A percentile compares a stretch with the other conserved stretches of the same genome.
These are phyloP conservation scores for Verticillium albo-atrum DNA, from an alignment of 2,329 filamentous ascomycete genomes.

Conservation along the genomic window DNA sequence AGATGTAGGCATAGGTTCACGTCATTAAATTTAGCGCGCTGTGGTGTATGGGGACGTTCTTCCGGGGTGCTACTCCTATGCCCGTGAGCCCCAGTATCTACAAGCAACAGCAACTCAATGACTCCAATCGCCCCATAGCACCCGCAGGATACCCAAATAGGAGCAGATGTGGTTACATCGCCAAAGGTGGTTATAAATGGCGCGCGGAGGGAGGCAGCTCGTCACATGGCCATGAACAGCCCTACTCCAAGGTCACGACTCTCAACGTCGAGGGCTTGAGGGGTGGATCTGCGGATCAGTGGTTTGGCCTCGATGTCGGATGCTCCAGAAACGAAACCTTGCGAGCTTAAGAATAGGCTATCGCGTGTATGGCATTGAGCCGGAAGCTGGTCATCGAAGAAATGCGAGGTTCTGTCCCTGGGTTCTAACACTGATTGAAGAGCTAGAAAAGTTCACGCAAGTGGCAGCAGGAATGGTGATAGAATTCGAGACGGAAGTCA, in stretches of 20 bases:
- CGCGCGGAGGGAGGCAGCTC: conserved; percentile 13
- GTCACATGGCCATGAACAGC: conserved; percentile 13
- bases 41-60: no score
- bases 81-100: conserved; percentile 6
- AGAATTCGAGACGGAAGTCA: conserved; percentile 7
- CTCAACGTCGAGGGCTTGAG: conserved; percentile 12
- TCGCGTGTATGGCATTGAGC: conserved; percentile 14
- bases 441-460: conserved; percentile 14
- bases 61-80: no score
- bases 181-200: conserved; percentile 17
- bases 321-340: background rate
- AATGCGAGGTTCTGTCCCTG: conserved; percentile 16
- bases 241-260: conserved; percentile 15
- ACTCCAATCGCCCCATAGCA: conserved; percentile 14
- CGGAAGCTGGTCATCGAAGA: conserved; percentile 16
- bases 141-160: conserved; percentile 16
- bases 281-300: conserved; percentile 7
- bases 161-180: conserved; percentile 15
- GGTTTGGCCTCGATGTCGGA: no score
- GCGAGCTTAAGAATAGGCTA: conserved; percentile 13
- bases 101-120: conserved; percentile 10
- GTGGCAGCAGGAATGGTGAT: conserved; percentile 11
- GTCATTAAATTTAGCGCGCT: no score
- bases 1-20: no score
- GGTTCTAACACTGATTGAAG: conserved; percentile 15